Evolutionary conservation across 371 early-diverging fungal species (phyloP).

Genomic region (Syncephalis fuscata): DNA sequence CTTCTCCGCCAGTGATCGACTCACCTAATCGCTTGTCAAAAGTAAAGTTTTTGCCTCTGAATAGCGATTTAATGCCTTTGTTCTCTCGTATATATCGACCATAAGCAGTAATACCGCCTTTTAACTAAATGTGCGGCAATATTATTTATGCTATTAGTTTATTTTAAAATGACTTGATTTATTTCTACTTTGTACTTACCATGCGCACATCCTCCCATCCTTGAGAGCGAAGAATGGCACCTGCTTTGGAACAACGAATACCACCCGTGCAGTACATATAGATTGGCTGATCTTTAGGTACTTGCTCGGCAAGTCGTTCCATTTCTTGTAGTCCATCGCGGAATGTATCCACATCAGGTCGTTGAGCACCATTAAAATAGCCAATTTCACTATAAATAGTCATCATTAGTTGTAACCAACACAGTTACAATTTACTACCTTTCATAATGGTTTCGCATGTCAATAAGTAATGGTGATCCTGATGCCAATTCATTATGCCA

Average conservation of each 20-base stretch:
- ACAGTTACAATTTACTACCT: constrained; percentile 17
- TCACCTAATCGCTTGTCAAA: constrained; percentile 63
- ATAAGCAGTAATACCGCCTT: constrained; percentile 65
- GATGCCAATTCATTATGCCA: constrained; percentile 42
- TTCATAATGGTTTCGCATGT: constrained; percentile 70
- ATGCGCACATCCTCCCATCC: constrained; percentile 53
- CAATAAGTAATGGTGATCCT: constrained; percentile 26
- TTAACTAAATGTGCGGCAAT: constrained; percentile 14
- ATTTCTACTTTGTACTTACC: no score
- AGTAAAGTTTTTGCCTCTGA: constrained; percentile 60
- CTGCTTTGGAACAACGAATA: constrained; percentile 59
- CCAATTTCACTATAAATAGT: constrained; percentile 30
- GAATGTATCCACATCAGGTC: constrained; percentile 59
- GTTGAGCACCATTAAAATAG: constrained; percentile 40
- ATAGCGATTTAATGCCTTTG: constrained; percentile 23
- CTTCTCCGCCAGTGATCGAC: constrained; percentile 22
- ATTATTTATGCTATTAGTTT: background rate
- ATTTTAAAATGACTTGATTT: background rate
- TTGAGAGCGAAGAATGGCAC: constrained; percentile 43
- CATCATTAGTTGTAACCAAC: background rate
- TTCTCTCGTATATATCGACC: constrained; percentile 32
- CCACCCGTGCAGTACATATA: constrained; percentile 79
- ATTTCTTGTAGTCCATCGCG: constrained; percentile 24
- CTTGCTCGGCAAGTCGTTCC: constrained; percentile 22
- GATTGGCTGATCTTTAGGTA: constrained; percentile 20